Percentiles rank a stretch among this genome's conserved stretches.
phyloP scores from a whole-genome alignment of 805 yeast genomes.

The Candida adriatica region DNA sequence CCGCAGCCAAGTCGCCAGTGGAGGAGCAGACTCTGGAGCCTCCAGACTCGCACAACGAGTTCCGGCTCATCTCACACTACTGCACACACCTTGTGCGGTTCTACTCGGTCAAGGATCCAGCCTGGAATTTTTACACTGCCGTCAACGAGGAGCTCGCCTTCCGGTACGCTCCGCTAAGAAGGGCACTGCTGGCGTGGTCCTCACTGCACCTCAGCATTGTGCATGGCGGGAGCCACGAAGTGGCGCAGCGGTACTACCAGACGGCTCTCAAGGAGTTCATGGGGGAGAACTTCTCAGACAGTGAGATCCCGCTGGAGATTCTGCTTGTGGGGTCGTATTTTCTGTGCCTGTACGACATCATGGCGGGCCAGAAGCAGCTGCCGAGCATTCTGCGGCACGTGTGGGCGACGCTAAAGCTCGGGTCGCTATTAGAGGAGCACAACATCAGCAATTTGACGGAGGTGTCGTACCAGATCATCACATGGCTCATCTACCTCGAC shows the following conservation, averaged over 20 bases:
- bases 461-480: constrained; percentile 4
- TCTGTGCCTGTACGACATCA: constrained; percentile 5
- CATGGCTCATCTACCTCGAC: constrained; percentile 7
- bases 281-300: constrained; percentile 3
- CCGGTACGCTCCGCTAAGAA: constrained; percentile 3
- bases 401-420: constrained; percentile 6
- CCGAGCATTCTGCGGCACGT: constrained; percentile 5
- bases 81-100: constrained; percentile 6
- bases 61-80: constrained; percentile 5
- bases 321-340: constrained; percentile 5
- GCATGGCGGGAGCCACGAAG: constrained; percentile 1
- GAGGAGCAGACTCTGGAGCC: constrained; percentile 1
- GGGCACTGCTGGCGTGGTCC: constrained; percentile 7
- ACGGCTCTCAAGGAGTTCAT: constrained; percentile 4
- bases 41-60: constrained; percentile 3
- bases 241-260: constrained; percentile 3
- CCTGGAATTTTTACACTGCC: constrained; percentile 7
- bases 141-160: constrained; percentile 7
- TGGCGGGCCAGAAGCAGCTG: constrained; percentile 4
- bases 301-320: constrained; percentile 4
- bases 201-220: constrained; percentile 2
- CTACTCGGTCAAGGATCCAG: constrained; percentile 6
- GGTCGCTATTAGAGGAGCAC: constrained; percentile 1
- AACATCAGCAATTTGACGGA: constrained; percentile 1
- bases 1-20: too few relatives aligned